Evolutionary conservation across 441 rosid genomes (phyloP).

Genomic region (Gossypium davidsonii): DNA sequence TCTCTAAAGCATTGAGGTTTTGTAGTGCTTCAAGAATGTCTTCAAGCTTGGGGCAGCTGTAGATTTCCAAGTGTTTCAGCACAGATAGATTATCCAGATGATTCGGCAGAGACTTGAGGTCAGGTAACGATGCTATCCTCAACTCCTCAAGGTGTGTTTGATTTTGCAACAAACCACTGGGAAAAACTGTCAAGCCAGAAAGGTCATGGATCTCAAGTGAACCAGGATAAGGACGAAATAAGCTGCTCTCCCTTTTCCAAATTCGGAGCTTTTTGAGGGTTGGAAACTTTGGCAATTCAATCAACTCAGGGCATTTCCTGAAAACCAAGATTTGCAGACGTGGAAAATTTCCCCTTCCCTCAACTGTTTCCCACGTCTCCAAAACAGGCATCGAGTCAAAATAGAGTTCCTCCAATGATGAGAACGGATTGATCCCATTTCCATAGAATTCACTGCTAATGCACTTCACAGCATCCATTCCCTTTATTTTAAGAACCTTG

Average conservation of each 20-base stretch:
- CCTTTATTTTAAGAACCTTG: background rate
- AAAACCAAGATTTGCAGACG: background rate
- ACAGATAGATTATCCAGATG: background rate
- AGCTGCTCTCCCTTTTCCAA: background rate
- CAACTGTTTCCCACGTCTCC: background rate
- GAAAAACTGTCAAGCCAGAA: background rate
- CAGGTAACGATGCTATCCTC: background rate
- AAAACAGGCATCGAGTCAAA: background rate
- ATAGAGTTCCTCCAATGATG: background rate
- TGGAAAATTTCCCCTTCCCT: background rate
- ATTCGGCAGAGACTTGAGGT: background rate
- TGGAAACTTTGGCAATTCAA: background rate
- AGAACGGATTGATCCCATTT: background rate
- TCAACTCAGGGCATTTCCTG: background rate
- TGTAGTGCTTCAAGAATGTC: background rate
- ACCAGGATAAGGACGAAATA: background rate
- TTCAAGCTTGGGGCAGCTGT: background rate
- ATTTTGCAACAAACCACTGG: background rate
- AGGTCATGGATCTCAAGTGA: background rate
- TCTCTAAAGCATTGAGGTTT: constrained; percentile 4
- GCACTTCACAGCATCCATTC: constrained; percentile 3
- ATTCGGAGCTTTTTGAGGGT: background rate
- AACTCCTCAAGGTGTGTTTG: background rate
- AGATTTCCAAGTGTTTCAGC: background rate
- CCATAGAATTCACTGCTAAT: constrained; percentile 8